A percentile compares a stretch with the other conserved stretches of the same genome.
Evolutionary conservation across 2,329 filamentous ascomycete genomes (phyloP).

Genomic region (Trichoderma sp.): DNA sequence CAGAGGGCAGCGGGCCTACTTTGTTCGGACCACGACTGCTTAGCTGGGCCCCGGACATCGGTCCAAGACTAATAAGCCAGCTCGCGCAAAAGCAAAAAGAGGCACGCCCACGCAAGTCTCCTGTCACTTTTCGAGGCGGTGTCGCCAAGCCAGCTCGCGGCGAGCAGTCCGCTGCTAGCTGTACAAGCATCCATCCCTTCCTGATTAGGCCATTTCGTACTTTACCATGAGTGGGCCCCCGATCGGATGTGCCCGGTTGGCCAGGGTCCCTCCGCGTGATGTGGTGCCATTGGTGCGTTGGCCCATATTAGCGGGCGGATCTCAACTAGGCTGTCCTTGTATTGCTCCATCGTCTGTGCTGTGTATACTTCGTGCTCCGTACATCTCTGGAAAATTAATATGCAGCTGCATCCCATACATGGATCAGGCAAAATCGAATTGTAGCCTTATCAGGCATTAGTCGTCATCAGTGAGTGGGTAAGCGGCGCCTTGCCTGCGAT

Average conservation of each 20-base stretch:
- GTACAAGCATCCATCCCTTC: not conserved
- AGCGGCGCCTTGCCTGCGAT: not conserved
- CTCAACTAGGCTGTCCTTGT: not conserved
- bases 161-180: conserved; percentile 2
- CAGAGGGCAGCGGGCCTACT: not conserved
- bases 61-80: not conserved
- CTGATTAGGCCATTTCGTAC: not conserved
- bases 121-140: conserved; percentile 18
- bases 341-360: not conserved
- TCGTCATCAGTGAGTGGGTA: not conserved
- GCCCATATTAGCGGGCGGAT: conserved; percentile 8
- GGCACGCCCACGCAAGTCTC: not conserved
- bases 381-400: not conserved
- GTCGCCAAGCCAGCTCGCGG: conserved; percentile 2
- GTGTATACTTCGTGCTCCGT: not conserved
- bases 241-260: conserved; percentile 25
- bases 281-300: conserved; percentile 5
- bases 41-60: not conserved
- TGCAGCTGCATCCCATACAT: not conserved
- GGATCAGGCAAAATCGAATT: not conserved
- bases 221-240: not conserved
- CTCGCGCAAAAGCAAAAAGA: not conserved
- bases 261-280: conserved; percentile 24
- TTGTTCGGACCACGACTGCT: not conserved
- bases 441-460: not conserved